Conservation (phyloP, 208 protist species). For the Wallacemonas collosoma region DNA sequence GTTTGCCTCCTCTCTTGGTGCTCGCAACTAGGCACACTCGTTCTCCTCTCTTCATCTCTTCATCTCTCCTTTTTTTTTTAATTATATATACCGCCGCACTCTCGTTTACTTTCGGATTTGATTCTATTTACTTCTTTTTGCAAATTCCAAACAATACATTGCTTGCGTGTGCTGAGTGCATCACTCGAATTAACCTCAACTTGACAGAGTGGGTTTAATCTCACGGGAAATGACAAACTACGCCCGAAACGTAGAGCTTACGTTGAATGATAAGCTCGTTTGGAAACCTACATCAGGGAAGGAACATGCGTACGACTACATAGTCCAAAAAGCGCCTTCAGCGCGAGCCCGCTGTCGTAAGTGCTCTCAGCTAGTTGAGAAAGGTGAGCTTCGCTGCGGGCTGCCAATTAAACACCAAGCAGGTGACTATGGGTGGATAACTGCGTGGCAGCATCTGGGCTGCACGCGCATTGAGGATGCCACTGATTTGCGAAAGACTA, state of each 20-base stretch:
- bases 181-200: too few relatives aligned
- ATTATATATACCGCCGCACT: too few relatives aligned
- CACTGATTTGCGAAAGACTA: slow-evolving; percentile 21
- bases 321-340: slow-evolving; percentile 69
- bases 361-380: slow-evolving; percentile 82
- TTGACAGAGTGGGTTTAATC: too few relatives aligned
- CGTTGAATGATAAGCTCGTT: slow-evolving; percentile 58
- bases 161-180: too few relatives aligned
- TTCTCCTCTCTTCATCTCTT: too few relatives aligned
- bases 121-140: too few relatives aligned
- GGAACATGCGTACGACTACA: slow-evolving; percentile 61
- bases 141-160: too few relatives aligned
- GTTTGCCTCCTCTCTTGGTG: too few relatives aligned
- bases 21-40: too few relatives aligned
- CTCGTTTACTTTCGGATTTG: too few relatives aligned
- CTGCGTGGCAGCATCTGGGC: slow-evolving; percentile 85
- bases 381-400: slow-evolving; percentile 79
- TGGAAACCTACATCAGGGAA: slow-evolving; percentile 53
- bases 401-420: slow-evolving; percentile 80
- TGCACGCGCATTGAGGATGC: slow-evolving; percentile 64
- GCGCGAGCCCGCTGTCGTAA: slow-evolving; percentile 79
- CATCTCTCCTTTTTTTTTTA: too few relatives aligned
- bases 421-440: slow-evolving; percentile 89
- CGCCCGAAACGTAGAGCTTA: slow-evolving; percentile 55
- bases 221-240: slow-evolving; percentile 50